A percentile compares a stretch with the other conserved stretches of the same genome.
Conservation (phyloP, 2,329 filamentous ascomycete genomes). For the Scedosporium minutisporum region DNA sequence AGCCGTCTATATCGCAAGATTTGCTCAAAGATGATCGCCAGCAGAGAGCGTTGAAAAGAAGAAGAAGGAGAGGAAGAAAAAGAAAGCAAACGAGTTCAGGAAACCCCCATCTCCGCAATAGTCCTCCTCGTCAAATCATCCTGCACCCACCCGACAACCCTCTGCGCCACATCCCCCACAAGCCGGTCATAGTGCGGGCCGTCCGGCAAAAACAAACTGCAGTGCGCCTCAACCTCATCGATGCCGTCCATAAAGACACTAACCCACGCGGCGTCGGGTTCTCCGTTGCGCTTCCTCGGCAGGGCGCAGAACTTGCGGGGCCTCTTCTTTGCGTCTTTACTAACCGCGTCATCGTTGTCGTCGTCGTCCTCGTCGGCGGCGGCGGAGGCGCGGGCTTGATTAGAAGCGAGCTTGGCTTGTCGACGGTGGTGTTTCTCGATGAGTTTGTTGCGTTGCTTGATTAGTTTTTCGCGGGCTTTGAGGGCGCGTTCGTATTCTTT, state of each 20-base stretch:
- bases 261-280: conserved; percentile 63
- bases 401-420: conserved; percentile 37
- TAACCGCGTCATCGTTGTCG: conserved; percentile 10
- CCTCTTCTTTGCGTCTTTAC: conserved; percentile 30
- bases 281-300: conserved; percentile 44
- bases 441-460: conserved; percentile 54
- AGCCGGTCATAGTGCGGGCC: conserved; percentile 64
- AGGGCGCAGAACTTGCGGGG: conserved; percentile 72
- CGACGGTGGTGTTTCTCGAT: conserved; percentile 55
- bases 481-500: conserved; percentile 58
- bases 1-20: too few relatives aligned
- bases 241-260: conserved; percentile 72
- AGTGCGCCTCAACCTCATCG: conserved; percentile 80
- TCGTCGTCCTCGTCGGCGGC: conserved; percentile 7
- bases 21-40: too few relatives aligned
- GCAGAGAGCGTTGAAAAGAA: too few relatives aligned
- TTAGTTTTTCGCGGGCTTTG: conserved; percentile 45
- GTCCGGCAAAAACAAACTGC: conserved; percentile 63
- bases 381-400: conserved; percentile 15
- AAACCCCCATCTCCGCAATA: conserved; percentile 10
- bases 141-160: conserved; percentile 60
- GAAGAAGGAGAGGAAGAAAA: too few relatives aligned
- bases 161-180: conserved; percentile 63
- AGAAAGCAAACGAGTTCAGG: too few relatives aligned
- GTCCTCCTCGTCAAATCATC: conserved; percentile 44